Evolutionary conservation across 768 basidiomycete species (phyloP).

Genomic region (Clavaria fumosa): DNA sequence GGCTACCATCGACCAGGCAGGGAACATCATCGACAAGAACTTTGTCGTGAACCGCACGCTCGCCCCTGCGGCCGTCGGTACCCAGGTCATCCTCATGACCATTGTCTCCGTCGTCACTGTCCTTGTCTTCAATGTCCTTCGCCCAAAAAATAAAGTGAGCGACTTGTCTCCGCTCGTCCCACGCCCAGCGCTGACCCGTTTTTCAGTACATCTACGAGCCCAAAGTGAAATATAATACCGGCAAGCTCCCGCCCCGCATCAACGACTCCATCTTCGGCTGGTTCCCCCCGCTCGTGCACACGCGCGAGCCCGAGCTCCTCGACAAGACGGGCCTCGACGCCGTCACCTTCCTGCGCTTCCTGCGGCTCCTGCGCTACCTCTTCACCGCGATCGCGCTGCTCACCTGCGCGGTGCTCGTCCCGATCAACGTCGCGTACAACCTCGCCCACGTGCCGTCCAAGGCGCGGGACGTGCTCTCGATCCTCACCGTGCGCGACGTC

Average conservation of each 20-base stretch:
- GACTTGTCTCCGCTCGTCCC: background rate
- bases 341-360: slow-evolving; percentile 82
- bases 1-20: slow-evolving; percentile 24
- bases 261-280: slow-evolving; percentile 72
- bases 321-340: slow-evolving; percentile 88
- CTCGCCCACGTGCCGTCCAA: slow-evolving; percentile 38
- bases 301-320: slow-evolving; percentile 79
- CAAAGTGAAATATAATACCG: slow-evolving; percentile 68
- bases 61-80: slow-evolving; percentile 66
- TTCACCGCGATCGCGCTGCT: slow-evolving; percentile 51
- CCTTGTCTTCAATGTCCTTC: slow-evolving; percentile 60
- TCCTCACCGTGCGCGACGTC: slow-evolving; percentile 81
- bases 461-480: slow-evolving; percentile 49
- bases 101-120: slow-evolving; percentile 57
- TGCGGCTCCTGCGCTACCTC: slow-evolving; percentile 65
- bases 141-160: slow-evolving; percentile 62
- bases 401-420: slow-evolving; percentile 62
- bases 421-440: slow-evolving; percentile 80
- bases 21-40: slow-evolving; percentile 23
- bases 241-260: slow-evolving; percentile 55
- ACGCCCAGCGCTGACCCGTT: background rate
- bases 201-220: slow-evolving; percentile 63
- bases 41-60: slow-evolving; percentile 43
- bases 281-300: slow-evolving; percentile 72
- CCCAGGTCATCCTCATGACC: slow-evolving; percentile 64